Base-by-base conservation (phyloP, 495 filamentous ascomycete species). In the Ramalina peruviana region DNA sequence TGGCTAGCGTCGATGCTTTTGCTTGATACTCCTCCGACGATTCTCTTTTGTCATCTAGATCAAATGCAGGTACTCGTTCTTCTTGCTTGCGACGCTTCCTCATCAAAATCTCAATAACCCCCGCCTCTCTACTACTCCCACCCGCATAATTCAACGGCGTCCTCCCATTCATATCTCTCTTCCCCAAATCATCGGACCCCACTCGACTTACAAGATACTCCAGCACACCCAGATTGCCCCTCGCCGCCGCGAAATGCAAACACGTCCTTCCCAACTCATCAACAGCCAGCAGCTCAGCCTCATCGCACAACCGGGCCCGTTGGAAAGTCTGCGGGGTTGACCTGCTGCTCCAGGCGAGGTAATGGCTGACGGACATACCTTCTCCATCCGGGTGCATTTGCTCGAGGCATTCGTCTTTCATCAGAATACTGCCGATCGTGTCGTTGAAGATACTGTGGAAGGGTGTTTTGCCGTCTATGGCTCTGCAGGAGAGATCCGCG, bases 341-440 rank as follows among this genome's bases (percentile, higher is more conserved):
- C 48, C 27, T 48, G 42, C 51, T 53, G 27, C 51, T 53, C 51
- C 51, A 53, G 25, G 51, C 51, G 23, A 53, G 43, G 37, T 17
- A 48, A 48, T 53, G 51, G 17, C 44, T 49, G 33, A 53, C 36
- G 13, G 51, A 53, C 51, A 53, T 48, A 16, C 5, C 44, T 39
- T 53, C 51, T 3, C 44, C 48, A 48, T 53, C 51, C 25, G 51
- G 21, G 6, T 12, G 44, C 39, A 49, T 36, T 6, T 48, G 39
- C 38, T 53, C 51, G 26, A 53, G 33, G 44, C 44, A 53, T 21
- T 48, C 45, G 23, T 49, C 45, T 13, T 15, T 48, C 44, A 48
- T 48, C 45, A 53, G 25, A 19, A 53, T 23, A 3, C 20, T 23
- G 36, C 51, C 42, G 27, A 53, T 43, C 23, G 51, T 53, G 23